Percentiles rank a stretch among this genome's conserved stretches.
These are phyloP conservation scores for Penicillium frequentans DNA, from an alignment of 2,329 filamentous ascomycete species.

Conservation along the genomic window DNA sequence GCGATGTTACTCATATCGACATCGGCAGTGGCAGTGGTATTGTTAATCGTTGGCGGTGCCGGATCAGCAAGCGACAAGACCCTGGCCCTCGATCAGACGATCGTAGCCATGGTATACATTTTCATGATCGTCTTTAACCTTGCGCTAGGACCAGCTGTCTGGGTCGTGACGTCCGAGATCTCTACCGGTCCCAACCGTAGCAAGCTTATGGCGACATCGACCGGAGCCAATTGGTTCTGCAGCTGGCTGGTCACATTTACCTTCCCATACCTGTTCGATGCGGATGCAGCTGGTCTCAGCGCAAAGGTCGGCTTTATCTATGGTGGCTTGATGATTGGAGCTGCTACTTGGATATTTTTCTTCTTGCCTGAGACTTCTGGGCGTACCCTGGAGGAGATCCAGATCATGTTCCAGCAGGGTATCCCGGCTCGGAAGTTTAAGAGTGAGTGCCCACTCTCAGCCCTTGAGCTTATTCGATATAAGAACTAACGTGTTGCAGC, in stretches of 20 bases:
- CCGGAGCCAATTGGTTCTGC: neutral
- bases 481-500: neutral
- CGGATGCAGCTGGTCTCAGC: conserved; percentile 20
- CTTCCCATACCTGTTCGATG: conserved; percentile 2
- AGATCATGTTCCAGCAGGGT: conserved; percentile 27
- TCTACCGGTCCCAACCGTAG: neutral
- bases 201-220: neutral
- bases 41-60: neutral
- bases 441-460: neutral
- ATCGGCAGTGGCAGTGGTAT: neutral
- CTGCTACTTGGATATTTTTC: conserved; percentile 23
- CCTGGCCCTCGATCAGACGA: neutral
- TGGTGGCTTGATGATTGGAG: conserved; percentile 20
- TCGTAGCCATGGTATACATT: neutral
- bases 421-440: conserved; percentile 12
- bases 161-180: neutral
- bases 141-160: neutral
- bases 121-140: conserved; percentile 1
- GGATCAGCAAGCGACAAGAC: neutral
- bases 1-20: neutral
- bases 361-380: conserved; percentile 29
- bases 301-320: conserved; percentile 33
- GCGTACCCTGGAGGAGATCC: conserved; percentile 32
- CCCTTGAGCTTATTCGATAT: neutral
- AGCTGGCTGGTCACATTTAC: conserved; percentile 2